These are phyloP conservation scores for Rutstroemia sp. DNA, from an alignment of 2,329 filamentous ascomycete genomes.

Conservation along the genomic window DNA sequence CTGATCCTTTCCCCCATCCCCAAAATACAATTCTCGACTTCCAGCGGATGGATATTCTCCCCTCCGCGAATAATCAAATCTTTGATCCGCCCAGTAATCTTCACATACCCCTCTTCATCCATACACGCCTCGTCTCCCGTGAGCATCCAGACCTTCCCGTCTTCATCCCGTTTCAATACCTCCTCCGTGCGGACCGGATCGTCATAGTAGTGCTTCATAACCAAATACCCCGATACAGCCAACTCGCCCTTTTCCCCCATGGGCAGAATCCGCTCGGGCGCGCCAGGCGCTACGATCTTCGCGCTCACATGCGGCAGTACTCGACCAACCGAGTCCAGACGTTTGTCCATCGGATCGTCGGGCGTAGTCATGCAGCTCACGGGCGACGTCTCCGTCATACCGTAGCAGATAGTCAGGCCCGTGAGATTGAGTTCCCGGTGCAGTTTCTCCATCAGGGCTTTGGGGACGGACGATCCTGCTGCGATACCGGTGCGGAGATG, in stretches of 20 bases:
- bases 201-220: constrained; percentile 90
- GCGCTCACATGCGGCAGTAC: constrained; percentile 73
- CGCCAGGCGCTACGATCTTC: constrained; percentile 66
- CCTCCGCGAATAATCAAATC: constrained; percentile 92
- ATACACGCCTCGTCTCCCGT: constrained; percentile 89
- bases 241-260: constrained; percentile 70
- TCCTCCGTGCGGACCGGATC: constrained; percentile 62
- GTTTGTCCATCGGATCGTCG: constrained; percentile 57
- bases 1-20: constrained; percentile 56
- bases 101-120: constrained; percentile 74
- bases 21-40: constrained; percentile 84
- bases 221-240: constrained; percentile 73
- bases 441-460: constrained; percentile 70
- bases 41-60: constrained; percentile 92
- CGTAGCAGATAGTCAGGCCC: constrained; percentile 85
- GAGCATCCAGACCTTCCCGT: constrained; percentile 65
- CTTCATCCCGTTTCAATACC: constrained; percentile 44
- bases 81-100: constrained; percentile 87
- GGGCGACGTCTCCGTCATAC: constrained; percentile 34
- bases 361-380: constrained; percentile 61
- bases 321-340: constrained; percentile 66
- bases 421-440: constrained; percentile 67
- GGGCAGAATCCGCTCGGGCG: constrained; percentile 52
- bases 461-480: constrained; percentile 78
- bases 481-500: constrained; percentile 82